These are phyloP conservation scores for Bjerkandera adusta DNA, from an alignment of 1,284 basidiomycete genomes.

Conservation along the genomic window DNA sequence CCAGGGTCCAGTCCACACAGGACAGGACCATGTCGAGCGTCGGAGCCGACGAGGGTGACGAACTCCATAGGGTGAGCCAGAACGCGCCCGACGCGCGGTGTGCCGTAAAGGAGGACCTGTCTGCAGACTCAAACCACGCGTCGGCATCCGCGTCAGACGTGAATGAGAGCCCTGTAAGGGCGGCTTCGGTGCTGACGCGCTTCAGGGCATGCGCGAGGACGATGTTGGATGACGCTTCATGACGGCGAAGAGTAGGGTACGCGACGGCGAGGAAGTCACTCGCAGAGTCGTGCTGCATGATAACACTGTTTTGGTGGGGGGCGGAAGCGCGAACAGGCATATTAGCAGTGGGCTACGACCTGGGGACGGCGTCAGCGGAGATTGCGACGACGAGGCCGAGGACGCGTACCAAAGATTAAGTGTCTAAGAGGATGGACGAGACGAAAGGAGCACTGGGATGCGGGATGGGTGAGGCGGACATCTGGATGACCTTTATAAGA, in stretches of 20 bases:
- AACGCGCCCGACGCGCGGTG: conserved; percentile 30
- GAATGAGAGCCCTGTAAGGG: conserved; percentile 37
- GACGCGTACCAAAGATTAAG: neutral
- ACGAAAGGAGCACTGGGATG: too few species aligned
- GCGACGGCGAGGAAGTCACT: conserved; percentile 41
- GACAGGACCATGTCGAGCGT: conserved; percentile 46
- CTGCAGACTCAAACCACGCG: conserved; percentile 22
- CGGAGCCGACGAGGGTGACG: conserved; percentile 27
- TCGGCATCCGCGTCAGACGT: conserved; percentile 33
- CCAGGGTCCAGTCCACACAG: conserved; percentile 42
- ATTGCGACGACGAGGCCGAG: neutral
- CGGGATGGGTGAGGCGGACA: too few species aligned
- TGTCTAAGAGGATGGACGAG: neutral
- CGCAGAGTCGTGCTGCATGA: conserved; percentile 44
- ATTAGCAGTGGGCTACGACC: conserved; percentile 5
- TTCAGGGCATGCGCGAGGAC: conserved; percentile 50
- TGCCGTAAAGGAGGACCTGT: conserved; percentile 20
- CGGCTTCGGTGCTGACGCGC: conserved; percentile 36
- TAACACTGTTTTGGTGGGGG: conserved; percentile 25
- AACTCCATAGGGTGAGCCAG: conserved; percentile 53
- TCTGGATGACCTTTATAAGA: too few species aligned
- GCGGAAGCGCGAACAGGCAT: conserved; percentile 33
- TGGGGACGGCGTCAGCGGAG: conserved; percentile 2
- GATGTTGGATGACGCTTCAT: conserved; percentile 51
- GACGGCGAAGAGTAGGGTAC: conserved; percentile 39